Base-by-base conservation (phyloP, 108 stramenopile genomes). In the Nannochloropsis gaditana region DNA sequence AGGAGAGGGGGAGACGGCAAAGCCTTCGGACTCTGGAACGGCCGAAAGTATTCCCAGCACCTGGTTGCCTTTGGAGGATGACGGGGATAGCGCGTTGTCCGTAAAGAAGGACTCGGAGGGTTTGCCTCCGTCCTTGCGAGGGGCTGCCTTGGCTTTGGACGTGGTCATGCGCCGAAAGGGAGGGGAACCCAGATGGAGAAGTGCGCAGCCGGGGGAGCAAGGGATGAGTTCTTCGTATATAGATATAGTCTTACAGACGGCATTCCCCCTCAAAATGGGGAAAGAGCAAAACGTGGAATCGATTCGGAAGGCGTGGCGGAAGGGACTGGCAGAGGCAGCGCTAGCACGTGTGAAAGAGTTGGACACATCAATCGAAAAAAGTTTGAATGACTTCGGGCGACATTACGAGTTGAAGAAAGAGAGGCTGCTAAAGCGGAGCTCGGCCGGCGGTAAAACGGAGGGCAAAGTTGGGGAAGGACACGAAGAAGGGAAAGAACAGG, bases 281-380 rank as follows among this genome's bases (percentile, higher is more conserved):
- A n/a, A n/a, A n/a, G n/a, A n/a, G n/a, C 19, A 73, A n/a, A n/a
- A n/a, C 2, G 31, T 31, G 31, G 31, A 31, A 31, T 31, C 31
- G 31, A 31, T 31, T 31, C 19, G 59, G 59, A 73, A n/a, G 59
- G 59, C 59, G 59, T 73, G 59, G 59, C 15, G 59, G 0, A 73
- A 73, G 59, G 59, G 59, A 15, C n/a, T 73, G 59, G 59, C 59
- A n/a, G 59, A 73, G 59, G 59, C 59, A 2, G 59, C 59, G 59
- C 19, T 73, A n/a, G 59, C 19, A 6, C 15, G 59, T 15, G 59
- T 73, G 59, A 15, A n/a, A 2, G 59, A n/a, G 59, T 73, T 73
- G 6, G n/a, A 73, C 2, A n/a, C 3, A n/a, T 73, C n/a, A n/a
- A 73, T 73, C 19, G 59, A 73, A n/a, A n/a, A 73, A 73, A n/a